A percentile compares a stretch with the other conserved stretches of the same genome.
These are phyloP conservation scores for Fusarium continuum DNA, from an alignment of 2,329 filamentous ascomycete genomes.

Conservation along the genomic window DNA sequence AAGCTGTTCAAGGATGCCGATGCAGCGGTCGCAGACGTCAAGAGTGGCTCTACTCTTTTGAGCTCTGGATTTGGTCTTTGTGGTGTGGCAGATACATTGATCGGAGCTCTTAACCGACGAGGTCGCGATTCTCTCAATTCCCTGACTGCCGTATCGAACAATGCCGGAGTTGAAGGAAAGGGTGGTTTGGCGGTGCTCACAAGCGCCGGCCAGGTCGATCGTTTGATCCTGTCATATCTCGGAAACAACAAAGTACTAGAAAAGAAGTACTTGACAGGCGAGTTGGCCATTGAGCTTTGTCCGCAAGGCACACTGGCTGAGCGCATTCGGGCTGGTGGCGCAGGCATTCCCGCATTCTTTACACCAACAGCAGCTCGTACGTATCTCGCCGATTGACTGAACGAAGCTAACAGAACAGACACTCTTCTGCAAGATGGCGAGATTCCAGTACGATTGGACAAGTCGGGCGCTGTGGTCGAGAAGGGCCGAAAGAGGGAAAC, in stretches of 20 bases:
- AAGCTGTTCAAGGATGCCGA: constrained; percentile 67
- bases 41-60: constrained; percentile 75
- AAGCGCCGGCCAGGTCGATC: constrained; percentile 73
- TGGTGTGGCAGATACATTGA: constrained; percentile 79
- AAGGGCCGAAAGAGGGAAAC: constrained; percentile 74
- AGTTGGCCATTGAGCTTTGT: constrained; percentile 78
- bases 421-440: constrained; percentile 74
- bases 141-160: constrained; percentile 82
- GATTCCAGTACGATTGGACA: constrained; percentile 70
- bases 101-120: constrained; percentile 70
- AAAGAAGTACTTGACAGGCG: constrained; percentile 76
- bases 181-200: constrained; percentile 75
- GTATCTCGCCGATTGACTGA: constrained; percentile 36
- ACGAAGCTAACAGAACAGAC: constrained; percentile 49
- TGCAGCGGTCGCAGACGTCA: constrained; percentile 74
- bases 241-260: constrained; percentile 82
- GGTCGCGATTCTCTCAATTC: constrained; percentile 69
- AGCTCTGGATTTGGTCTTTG: constrained; percentile 86
- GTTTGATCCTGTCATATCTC: constrained; percentile 78
- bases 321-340: constrained; percentile 75
- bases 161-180: constrained; percentile 75
- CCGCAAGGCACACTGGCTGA: constrained; percentile 80
- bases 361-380: constrained; percentile 76
- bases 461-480: constrained; percentile 68
- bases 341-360: constrained; percentile 83